These are phyloP conservation scores for Scortechinia acanthostroma DNA, from an alignment of 2,329 filamentous ascomycete genomes.

Conservation along the genomic window DNA sequence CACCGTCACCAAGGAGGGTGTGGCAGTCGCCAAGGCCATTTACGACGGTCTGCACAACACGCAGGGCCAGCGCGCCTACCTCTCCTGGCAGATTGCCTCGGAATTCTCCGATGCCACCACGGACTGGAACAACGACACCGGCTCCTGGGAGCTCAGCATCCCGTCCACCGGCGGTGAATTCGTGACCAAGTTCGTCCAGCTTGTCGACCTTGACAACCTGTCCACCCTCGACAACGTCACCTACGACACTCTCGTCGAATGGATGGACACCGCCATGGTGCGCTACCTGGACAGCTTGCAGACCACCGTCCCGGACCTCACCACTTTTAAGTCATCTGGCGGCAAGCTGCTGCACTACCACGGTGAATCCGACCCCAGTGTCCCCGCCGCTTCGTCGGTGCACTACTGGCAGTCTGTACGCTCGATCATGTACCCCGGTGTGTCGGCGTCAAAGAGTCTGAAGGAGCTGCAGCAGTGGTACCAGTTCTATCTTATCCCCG, in stretches of 20 bases:
- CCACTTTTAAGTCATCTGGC: conserved; percentile 34
- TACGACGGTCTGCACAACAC: conserved; percentile 22
- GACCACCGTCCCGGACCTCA: conserved; percentile 43
- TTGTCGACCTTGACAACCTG: conserved; percentile 29
- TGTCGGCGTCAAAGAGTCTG: conserved; percentile 24
- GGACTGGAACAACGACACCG: conserved; percentile 19
- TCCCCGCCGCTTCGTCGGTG: conserved; percentile 43
- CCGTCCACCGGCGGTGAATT: conserved; percentile 21
- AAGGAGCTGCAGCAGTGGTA: conserved; percentile 41
- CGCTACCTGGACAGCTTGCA: conserved; percentile 41
- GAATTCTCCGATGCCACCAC: conserved; percentile 19
- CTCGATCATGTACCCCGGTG: conserved; percentile 34
- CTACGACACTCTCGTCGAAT: conserved; percentile 45
- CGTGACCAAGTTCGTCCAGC: conserved; percentile 30
- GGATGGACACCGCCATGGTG: conserved; percentile 39
- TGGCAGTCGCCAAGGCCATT: conserved; percentile 21
- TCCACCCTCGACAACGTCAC: conserved; percentile 34
- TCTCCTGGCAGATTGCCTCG: conserved; percentile 22
- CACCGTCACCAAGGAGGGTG: conserved; percentile 19
- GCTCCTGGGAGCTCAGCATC: conserved; percentile 19
- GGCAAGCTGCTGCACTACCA: conserved; percentile 52
- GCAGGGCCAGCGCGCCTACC: conserved; percentile 20
- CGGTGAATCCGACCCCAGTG: conserved; percentile 42
- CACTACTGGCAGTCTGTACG: conserved; percentile 47
- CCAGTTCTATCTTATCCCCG: conserved; percentile 42